A percentile compares a stretch with the other conserved stretches of the same genome.
Conservation (phyloP, 2,329 filamentous ascomycete species). For the Fusarium siculi region DNA sequence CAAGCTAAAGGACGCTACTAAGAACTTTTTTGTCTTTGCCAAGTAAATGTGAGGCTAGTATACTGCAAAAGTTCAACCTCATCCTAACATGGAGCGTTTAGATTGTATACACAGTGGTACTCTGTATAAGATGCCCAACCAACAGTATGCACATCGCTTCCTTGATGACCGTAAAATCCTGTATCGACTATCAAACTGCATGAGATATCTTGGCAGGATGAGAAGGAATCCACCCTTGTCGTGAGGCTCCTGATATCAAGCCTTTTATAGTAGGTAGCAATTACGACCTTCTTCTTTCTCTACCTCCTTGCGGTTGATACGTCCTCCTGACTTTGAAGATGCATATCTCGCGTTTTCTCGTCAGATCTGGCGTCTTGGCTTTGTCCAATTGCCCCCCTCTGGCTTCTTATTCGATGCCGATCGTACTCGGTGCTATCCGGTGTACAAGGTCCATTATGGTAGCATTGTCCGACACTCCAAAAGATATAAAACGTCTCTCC, state of each 20-base stretch:
- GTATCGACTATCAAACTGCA: conserved; percentile 7
- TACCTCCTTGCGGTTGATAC: conserved; percentile 27
- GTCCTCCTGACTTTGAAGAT: conserved; percentile 16
- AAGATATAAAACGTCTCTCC: conserved; percentile 21
- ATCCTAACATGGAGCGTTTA: neutral
- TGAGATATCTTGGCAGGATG: conserved; percentile 15
- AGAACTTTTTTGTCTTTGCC: conserved; percentile 13
- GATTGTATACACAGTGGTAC: neutral
- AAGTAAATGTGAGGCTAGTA: conserved; percentile 12
- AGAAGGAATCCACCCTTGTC: conserved; percentile 16
- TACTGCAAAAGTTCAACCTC: conserved; percentile 13
- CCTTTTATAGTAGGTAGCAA: conserved; percentile 29
- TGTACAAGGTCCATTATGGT: conserved; percentile 7
- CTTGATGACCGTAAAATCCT: neutral
- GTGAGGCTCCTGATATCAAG: conserved; percentile 28
- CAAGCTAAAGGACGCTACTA: neutral
- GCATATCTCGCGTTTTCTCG: conserved; percentile 3
- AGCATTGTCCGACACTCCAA: conserved; percentile 8
- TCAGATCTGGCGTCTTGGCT: conserved; percentile 23
- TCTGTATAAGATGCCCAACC: neutral
- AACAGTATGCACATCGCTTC: conserved; percentile 1
- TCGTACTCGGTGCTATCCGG: conserved; percentile 5
- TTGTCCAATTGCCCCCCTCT: neutral
- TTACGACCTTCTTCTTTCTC: conserved; percentile 37
- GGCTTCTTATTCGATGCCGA: conserved; percentile 12